Evolutionary conservation across 2,329 filamentous ascomycete genomes (phyloP).

Genomic region (Aspergillus sp.): DNA sequence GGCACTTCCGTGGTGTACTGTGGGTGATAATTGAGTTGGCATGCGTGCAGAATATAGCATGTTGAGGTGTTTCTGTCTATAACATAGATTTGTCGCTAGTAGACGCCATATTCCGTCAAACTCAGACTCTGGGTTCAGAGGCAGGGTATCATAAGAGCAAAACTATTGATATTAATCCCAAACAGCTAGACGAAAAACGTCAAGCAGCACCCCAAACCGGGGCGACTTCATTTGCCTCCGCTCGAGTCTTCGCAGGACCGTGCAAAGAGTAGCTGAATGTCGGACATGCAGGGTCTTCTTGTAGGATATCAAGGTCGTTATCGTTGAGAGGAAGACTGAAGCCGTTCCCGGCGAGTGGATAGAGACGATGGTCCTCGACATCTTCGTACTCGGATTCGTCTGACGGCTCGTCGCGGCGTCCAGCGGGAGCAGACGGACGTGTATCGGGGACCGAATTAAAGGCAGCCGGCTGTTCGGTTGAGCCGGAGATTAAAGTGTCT

Average conservation of each 20-base stretch:
- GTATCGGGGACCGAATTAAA: neutral
- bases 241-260: slow-evolving; percentile 12
- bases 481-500: slow-evolving; percentile 2
- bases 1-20: no score
- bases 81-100: no score
- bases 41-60: no score
- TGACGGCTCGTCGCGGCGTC: slow-evolving; percentile 21
- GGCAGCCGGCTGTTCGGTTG: neutral
- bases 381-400: slow-evolving; percentile 33
- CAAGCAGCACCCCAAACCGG: slow-evolving; percentile 9
- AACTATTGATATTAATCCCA: no score
- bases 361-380: slow-evolving; percentile 50
- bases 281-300: slow-evolving; percentile 48
- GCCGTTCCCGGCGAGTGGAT: slow-evolving; percentile 55
- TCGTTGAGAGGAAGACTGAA: slow-evolving; percentile 48
- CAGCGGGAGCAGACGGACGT: slow-evolving; percentile 5
- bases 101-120: no score
- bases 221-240: slow-evolving; percentile 7
- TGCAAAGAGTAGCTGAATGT: slow-evolving; percentile 47
- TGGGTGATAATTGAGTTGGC: no score
- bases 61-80: no score
- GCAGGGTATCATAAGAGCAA: no score
- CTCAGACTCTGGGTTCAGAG: no score
- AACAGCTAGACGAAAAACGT: no score
- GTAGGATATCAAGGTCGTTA: slow-evolving; percentile 52